A percentile compares a stretch with the other conserved stretches of the same genome.
These are phyloP conservation scores for Allium cepa DNA, from an alignment of 106 monocot genomes.

Conservation along the genomic window DNA sequence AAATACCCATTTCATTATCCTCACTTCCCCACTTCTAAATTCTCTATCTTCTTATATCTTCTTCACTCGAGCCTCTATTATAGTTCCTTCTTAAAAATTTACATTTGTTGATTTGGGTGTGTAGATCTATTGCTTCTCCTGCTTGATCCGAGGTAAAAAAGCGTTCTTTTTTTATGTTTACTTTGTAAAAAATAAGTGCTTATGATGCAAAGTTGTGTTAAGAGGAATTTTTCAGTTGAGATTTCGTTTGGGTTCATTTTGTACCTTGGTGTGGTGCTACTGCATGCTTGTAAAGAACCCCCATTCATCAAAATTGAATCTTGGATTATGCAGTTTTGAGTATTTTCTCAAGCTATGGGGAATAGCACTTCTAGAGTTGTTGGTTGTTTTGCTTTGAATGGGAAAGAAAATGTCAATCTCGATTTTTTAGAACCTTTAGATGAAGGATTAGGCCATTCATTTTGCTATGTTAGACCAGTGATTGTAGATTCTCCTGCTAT, in stretches of 20 bases:
- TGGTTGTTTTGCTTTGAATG: constrained; percentile 77
- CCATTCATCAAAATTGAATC: constrained; percentile 13
- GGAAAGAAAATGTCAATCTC: constrained; percentile 52
- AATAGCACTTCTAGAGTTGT: constrained; percentile 89
- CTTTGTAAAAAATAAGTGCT: constrained; percentile 7
- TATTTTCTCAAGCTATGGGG: constrained; percentile 36
- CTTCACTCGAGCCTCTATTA: not conserved
- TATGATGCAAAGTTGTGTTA: constrained; percentile 62
- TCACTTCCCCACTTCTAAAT: no score
- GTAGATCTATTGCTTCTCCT: constrained; percentile 5
- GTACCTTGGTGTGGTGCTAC: constrained; percentile 40
- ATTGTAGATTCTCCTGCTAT: constrained; percentile 72
- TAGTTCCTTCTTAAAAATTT: not conserved
- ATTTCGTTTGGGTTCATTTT: constrained; percentile 41
- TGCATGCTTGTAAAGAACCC: constrained; percentile 16
- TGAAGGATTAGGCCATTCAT: constrained; percentile 94
- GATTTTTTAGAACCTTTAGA: constrained; percentile 93
- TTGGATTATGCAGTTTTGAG: not conserved
- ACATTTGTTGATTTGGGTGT: not conserved
- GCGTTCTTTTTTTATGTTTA: not conserved
- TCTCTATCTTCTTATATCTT: not conserved
- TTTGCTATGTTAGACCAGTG: constrained; percentile 89
- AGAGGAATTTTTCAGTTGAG: constrained; percentile 47
- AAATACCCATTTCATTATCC: constrained; percentile 19
- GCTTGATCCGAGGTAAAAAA: constrained; percentile 10